These are phyloP conservation scores for Heterobasidion occidentale DNA, from an alignment of 1,284 basidiomycete species.

Conservation along the genomic window DNA sequence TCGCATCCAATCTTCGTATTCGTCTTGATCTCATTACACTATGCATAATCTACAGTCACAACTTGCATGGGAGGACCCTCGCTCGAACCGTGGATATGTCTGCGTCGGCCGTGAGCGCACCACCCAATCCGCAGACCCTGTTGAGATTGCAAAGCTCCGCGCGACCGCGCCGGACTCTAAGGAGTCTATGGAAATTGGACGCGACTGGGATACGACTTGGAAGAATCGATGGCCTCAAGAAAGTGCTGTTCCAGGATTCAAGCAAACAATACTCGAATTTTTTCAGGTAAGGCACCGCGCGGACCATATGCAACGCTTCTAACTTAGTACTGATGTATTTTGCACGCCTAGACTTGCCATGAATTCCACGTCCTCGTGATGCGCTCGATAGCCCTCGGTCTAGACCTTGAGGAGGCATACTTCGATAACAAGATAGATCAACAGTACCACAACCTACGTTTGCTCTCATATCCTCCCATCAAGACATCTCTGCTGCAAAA, in stretches of 20 bases:
- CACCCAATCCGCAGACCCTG: constrained; percentile 60
- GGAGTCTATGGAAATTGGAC: constrained; percentile 81
- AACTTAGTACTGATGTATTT: constrained; percentile 1
- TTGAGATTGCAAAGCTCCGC: constrained; percentile 71
- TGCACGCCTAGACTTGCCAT: constrained; percentile 52
- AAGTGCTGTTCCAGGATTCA: constrained; percentile 56
- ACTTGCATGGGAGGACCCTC: constrained; percentile 74
- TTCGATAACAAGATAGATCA: constrained; percentile 70
- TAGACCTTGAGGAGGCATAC: constrained; percentile 63
- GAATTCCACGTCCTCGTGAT: constrained; percentile 68
- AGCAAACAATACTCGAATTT: constrained; percentile 65
- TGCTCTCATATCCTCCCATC: constrained; percentile 71
- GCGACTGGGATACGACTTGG: constrained; percentile 69
- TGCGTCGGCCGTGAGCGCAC: constrained; percentile 73
- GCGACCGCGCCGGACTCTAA: constrained; percentile 72
- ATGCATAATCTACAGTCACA: constrained; percentile 30
- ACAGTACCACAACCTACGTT: constrained; percentile 70
- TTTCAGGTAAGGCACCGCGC: constrained; percentile 40
- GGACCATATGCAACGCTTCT: background rate
- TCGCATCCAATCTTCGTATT: background rate
- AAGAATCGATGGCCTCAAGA: constrained; percentile 77
- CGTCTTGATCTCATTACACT: background rate
- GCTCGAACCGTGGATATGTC: constrained; percentile 80
- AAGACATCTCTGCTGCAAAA: constrained; percentile 45
- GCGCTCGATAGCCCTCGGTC: constrained; percentile 74